A percentile compares a stretch with the other conserved stretches of the same genome.
phyloP scores from a whole-genome alignment of 257 asterid species.

The Solanum rostratum region DNA sequence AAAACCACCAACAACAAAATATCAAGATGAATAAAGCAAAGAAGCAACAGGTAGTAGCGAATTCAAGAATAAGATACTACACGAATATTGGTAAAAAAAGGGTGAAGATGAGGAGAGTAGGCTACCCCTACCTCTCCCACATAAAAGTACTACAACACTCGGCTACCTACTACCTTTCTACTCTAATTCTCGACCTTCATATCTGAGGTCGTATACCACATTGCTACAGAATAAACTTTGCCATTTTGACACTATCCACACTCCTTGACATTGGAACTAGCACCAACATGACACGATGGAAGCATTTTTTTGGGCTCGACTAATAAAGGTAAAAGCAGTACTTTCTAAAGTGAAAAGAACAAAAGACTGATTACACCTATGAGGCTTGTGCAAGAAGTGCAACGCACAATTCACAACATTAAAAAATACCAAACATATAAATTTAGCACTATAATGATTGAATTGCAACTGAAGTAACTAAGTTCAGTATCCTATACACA shows the following conservation, averaged over 20 bases:
- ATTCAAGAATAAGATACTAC: background rate
- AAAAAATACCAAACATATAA: background rate
- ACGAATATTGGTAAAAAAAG: background rate
- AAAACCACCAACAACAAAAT: background rate
- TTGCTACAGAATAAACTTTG: background rate
- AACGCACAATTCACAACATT: background rate
- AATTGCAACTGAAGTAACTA: background rate
- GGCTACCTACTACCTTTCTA: background rate
- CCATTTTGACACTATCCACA: background rate
- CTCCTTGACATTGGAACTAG: background rate
- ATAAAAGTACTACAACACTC: background rate
- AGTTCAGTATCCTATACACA: background rate
- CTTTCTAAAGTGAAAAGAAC: background rate
- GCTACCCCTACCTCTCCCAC: background rate
- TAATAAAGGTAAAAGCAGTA: background rate
- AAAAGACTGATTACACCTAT: background rate
- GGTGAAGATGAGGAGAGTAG: background rate
- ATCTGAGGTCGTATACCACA: background rate
- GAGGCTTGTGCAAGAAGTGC: background rate
- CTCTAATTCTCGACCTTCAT: background rate
- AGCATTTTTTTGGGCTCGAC: background rate
- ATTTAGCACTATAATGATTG: background rate
- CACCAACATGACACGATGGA: background rate
- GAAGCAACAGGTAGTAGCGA: background rate
- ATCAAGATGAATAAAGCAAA: background rate